Conservation (phyloP, 805 yeast species). For the Candida ulmi region DNA sequence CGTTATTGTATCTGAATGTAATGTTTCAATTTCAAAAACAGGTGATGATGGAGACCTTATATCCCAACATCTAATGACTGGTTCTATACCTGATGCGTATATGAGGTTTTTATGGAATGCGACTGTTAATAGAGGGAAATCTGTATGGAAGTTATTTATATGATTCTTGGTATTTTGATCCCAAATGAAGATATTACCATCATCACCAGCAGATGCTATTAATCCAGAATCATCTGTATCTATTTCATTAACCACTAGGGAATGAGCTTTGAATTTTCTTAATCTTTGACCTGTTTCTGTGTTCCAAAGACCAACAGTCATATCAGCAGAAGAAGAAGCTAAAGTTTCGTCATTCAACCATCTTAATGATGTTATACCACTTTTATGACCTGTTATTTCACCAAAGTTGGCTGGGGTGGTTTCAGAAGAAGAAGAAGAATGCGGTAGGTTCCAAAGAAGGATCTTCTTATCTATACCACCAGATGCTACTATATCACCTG, state of each 20-base stretch:
- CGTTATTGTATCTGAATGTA: constrained; percentile 50
- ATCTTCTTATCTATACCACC: constrained; percentile 56
- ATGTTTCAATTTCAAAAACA: constrained; percentile 38
- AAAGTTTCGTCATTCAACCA: constrained; percentile 48
- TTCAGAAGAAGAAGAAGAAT: constrained; percentile 12
- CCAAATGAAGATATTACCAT: constrained; percentile 57
- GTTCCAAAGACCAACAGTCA: constrained; percentile 60
- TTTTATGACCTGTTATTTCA: constrained; percentile 48
- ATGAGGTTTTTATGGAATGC: constrained; percentile 37
- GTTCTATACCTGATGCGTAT: constrained; percentile 66
- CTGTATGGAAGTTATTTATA: constrained; percentile 34
- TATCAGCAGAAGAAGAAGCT: constrained; percentile 56
- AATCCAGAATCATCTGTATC: constrained; percentile 27
- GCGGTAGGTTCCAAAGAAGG: constrained; percentile 22
- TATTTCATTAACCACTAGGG: constrained; percentile 51
- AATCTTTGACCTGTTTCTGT: constrained; percentile 46
- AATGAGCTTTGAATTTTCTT: constrained; percentile 50
- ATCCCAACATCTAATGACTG: constrained; percentile 56
- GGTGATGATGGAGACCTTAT: constrained; percentile 35
- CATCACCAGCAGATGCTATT: constrained; percentile 58
- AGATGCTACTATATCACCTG: constrained; percentile 52
- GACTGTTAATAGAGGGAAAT: constrained; percentile 56
- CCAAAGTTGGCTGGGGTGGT: constrained; percentile 34
- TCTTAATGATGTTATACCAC: constrained; percentile 53
- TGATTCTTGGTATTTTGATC: constrained; percentile 51